Conservation (phyloP, 2,329 filamentous ascomycete species). For the Simplicillium sp. region DNA sequence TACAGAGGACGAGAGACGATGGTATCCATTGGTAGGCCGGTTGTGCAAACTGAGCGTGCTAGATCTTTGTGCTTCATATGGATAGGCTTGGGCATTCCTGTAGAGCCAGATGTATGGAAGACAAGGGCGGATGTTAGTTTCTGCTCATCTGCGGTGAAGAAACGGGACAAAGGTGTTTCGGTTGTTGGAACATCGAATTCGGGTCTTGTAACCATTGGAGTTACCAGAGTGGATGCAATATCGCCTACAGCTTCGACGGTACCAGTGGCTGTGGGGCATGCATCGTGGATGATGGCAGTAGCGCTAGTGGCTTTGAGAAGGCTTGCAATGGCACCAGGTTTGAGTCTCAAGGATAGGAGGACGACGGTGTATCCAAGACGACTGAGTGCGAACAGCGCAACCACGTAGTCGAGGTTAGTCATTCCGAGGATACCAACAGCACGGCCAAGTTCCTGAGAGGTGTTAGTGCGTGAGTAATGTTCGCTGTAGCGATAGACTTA, state of each 20-base stretch:
- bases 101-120: constrained; percentile 4
- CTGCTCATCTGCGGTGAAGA: constrained; percentile 2
- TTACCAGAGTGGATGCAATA: background rate
- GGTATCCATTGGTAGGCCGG: background rate
- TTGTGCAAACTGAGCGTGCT: background rate
- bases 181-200: background rate
- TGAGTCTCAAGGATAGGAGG: constrained; percentile 24
- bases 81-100: constrained; percentile 2
- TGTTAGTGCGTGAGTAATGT: background rate
- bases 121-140: background rate
- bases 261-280: background rate
- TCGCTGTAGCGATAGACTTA: background rate
- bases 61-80: background rate
- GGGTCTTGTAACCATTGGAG: background rate
- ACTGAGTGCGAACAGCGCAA: constrained; percentile 42
- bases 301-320: constrained; percentile 16
- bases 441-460: background rate
- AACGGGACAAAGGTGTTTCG: background rate
- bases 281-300: constrained; percentile 15
- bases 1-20: constrained; percentile 3
- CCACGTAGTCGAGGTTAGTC: constrained; percentile 44
- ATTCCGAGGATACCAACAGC: constrained; percentile 38
- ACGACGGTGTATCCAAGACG: constrained; percentile 43
- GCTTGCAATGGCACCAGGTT: constrained; percentile 19
- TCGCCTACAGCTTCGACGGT: background rate